Evolutionary conservation across 768 basidiomycete genomes (phyloP), one percentile per base, ranked within the genome.

Genomic region (Tephrocybe sp.): DNA sequence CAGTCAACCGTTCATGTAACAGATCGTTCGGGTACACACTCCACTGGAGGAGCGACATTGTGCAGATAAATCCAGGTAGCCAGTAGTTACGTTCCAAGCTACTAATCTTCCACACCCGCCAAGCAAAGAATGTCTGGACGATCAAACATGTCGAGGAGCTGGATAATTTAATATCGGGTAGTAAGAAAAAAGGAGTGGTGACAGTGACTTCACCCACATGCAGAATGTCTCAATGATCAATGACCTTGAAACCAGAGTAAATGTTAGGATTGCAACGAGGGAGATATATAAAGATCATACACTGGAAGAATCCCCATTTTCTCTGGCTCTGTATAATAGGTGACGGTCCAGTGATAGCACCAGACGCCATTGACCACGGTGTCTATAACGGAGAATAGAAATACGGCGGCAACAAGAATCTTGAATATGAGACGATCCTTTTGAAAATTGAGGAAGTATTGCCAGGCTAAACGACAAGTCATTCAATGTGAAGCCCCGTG

Each of bases 81-180:
- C 16, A 11, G 21, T 26, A 47, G 35, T 47, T 47, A 16, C 45
- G 45, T 28, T 47, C 25, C 16, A 26, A 25, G 18, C 45, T n/a
- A n/a, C n/a, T 47, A 18, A 47, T 47, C 26, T 47, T 47, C 45
- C 45, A 47, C 2, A 47, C 35, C 8, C 45, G 22, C 45, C 45
- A 47, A 27, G 45, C 45, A 36, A 47, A 47, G 35, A 47, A 47
- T 1, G 12, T 11, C 13, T 47, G 45, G 3, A 37, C 35, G n/a
- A 38, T 28, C 13, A 47, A 19, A 38, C 45, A 37, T 25, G 36
- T 38, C n/a, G 35, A 27, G 35, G 35, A 35, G 13, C 45, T 47
- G 27, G 13, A 37, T 18, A 26, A 28, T n/a, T n/a, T n/a, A n/a
- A n/a, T n/a, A 26, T 27, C 28, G 26, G 9, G 40, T 41, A 26